Evolutionary conservation across 208 protist species (phyloP).

Genomic region (Trichomonas vaginalis): DNA sequence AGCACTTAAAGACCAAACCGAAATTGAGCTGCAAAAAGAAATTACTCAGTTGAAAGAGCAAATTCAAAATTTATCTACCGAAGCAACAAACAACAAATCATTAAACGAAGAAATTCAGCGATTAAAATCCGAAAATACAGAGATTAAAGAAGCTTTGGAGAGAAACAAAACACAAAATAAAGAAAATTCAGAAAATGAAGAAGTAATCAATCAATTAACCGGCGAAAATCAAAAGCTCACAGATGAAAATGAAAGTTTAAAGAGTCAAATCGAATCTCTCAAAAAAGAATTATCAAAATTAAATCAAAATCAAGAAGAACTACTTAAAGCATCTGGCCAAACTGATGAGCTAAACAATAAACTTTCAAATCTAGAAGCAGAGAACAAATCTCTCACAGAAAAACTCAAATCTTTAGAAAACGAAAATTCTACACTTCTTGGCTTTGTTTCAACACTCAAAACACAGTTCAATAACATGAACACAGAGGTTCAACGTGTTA

Average conservation of each 20-base stretch:
- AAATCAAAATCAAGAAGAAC: not conserved
- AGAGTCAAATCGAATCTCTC: not conserved
- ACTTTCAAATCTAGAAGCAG: not conserved
- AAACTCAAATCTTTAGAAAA: not conserved
- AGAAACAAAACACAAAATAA: not conserved
- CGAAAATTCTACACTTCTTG: not conserved
- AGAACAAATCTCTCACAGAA: not conserved
- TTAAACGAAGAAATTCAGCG: not conserved
- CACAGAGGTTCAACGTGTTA: not conserved
- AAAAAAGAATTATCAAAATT: not conserved
- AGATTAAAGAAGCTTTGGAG: not conserved
- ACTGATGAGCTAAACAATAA: not conserved
- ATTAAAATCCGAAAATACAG: not conserved
- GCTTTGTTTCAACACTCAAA: not conserved
- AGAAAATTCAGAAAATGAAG: not conserved
- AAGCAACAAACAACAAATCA: not conserved
- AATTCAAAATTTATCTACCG: not conserved
- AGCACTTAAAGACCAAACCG: not conserved
- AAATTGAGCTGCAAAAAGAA: not conserved
- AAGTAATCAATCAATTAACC: not conserved
- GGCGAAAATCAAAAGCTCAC: not conserved
- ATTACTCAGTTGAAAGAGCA: not conserved
- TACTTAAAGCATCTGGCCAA: not conserved
- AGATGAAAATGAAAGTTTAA: not conserved
- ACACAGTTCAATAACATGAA: not conserved